phyloP scores from a whole-genome alignment of 148 eudicot genomes.

The Simmondsia chinensis region DNA sequence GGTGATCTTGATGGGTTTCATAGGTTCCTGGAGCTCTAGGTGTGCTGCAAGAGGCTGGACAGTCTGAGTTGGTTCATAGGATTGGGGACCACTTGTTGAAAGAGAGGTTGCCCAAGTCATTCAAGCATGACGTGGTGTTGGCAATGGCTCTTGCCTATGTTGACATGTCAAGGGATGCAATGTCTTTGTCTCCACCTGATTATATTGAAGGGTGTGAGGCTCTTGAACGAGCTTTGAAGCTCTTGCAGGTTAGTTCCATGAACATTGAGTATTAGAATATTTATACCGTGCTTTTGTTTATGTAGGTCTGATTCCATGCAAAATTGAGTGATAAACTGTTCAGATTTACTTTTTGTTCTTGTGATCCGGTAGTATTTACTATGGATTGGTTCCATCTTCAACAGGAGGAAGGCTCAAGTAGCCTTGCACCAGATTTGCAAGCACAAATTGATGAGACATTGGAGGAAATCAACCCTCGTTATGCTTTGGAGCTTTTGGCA shows the following conservation, averaged over 20 bases:
- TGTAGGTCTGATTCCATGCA: background rate
- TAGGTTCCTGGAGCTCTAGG: slow-evolving; percentile 96
- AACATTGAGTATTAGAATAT: too few species aligned
- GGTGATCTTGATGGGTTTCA: slow-evolving; percentile 10
- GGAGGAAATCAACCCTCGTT: slow-evolving; percentile 89
- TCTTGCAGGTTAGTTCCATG: slow-evolving; percentile 49
- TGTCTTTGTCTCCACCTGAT: slow-evolving; percentile 85
- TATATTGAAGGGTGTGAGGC: slow-evolving; percentile 77
- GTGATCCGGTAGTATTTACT: too few species aligned
- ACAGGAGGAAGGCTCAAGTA: slow-evolving; percentile 98
- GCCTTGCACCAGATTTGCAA: slow-evolving; percentile 91
- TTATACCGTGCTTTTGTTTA: too few species aligned
- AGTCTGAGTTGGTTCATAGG: slow-evolving; percentile 73
- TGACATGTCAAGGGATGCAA: slow-evolving; percentile 84
- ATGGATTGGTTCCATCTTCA: too few species aligned
- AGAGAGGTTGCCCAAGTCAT: slow-evolving; percentile 84
- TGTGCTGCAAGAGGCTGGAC: slow-evolving; percentile 92
- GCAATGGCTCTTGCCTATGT: slow-evolving; percentile 91
- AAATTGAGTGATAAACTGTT: background rate
- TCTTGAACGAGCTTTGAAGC: slow-evolving; percentile 77
- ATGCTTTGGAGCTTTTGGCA: slow-evolving; percentile 83
- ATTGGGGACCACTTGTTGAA: slow-evolving; percentile 76
- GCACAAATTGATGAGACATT: slow-evolving; percentile 95
- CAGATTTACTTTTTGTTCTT: too few species aligned
- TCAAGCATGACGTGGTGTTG: slow-evolving; percentile 87